phyloP scores from a whole-genome alignment of 164 flowering plant species.

The Liriodendron chinense region DNA sequence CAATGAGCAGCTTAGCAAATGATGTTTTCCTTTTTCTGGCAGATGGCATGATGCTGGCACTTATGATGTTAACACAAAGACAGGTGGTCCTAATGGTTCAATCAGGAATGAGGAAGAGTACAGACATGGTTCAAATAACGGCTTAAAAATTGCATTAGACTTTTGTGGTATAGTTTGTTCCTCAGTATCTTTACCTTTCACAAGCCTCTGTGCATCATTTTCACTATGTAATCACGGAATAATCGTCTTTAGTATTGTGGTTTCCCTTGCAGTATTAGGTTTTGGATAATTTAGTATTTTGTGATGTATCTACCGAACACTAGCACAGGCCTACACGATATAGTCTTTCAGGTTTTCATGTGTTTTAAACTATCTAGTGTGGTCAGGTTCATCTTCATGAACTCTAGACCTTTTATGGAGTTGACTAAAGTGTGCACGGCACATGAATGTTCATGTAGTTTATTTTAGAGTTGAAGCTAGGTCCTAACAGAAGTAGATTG shows the following conservation, averaged over 20 bases:
- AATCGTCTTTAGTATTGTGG: neutral
- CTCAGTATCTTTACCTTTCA: neutral
- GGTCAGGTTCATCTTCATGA: neutral
- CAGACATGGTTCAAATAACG: constrained; percentile 70
- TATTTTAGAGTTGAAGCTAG: too few relatives aligned
- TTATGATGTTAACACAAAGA: constrained; percentile 70
- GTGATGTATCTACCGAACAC: neutral
- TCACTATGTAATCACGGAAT: neutral
- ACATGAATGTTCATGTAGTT: too few relatives aligned
- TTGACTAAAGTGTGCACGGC: neutral
- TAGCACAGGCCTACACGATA: neutral
- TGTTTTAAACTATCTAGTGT: neutral
- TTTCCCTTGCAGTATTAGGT: neutral
- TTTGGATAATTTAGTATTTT: neutral
- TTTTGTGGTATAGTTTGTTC: constrained; percentile 26
- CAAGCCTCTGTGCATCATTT: neutral
- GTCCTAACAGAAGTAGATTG: neutral
- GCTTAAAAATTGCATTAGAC: constrained; percentile 75
- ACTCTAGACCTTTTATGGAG: neutral
- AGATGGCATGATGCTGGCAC: constrained; percentile 99
- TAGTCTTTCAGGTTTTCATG: neutral
- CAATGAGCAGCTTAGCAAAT: too few relatives aligned
- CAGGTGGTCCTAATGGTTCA: constrained; percentile 92
- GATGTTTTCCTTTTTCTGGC: constrained; percentile 4
- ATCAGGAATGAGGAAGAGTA: constrained; percentile 75